Evolutionary conservation across 768 basidiomycete species (phyloP).

Genomic region (Lactarius evosmus): DNA sequence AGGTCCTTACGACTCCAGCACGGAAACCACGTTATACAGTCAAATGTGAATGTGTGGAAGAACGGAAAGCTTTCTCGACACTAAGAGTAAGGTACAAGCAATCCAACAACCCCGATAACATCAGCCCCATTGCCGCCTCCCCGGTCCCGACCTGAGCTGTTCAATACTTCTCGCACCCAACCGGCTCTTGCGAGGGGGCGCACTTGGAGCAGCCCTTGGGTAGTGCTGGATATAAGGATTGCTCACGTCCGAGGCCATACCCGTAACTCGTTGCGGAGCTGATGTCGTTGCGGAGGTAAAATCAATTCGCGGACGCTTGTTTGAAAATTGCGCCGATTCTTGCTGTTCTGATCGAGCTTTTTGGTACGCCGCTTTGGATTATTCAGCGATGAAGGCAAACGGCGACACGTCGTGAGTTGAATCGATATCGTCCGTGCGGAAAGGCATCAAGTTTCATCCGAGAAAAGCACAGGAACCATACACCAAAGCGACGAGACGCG

Average conservation of each 20-base stretch:
- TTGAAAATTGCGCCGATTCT: slow-evolving; percentile 33
- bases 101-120: neutral
- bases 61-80: neutral
- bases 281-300: slow-evolving; percentile 36
- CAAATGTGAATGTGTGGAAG: neutral
- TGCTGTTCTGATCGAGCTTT: slow-evolving; percentile 44
- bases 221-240: slow-evolving; percentile 25
- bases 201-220: slow-evolving; percentile 9
- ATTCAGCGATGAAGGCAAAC: slow-evolving; percentile 3
- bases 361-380: slow-evolving; percentile 39
- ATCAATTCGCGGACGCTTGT: slow-evolving; percentile 43
- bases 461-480: neutral
- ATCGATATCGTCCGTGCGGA: neutral
- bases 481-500: neutral
- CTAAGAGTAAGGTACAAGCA: neutral
- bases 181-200: slow-evolving; percentile 21
- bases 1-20: neutral
- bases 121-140: slow-evolving; percentile 13
- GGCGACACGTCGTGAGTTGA: neutral
- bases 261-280: slow-evolving; percentile 9
- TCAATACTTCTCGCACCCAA: slow-evolving; percentile 14
- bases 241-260: slow-evolving; percentile 2
- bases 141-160: slow-evolving; percentile 16
- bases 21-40: neutral
- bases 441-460: neutral